A percentile compares a stretch with the other conserved stretches of the same genome.
Conservation (phyloP, 2,329 filamentous ascomycete genomes). For the Falciphora oryzae region DNA sequence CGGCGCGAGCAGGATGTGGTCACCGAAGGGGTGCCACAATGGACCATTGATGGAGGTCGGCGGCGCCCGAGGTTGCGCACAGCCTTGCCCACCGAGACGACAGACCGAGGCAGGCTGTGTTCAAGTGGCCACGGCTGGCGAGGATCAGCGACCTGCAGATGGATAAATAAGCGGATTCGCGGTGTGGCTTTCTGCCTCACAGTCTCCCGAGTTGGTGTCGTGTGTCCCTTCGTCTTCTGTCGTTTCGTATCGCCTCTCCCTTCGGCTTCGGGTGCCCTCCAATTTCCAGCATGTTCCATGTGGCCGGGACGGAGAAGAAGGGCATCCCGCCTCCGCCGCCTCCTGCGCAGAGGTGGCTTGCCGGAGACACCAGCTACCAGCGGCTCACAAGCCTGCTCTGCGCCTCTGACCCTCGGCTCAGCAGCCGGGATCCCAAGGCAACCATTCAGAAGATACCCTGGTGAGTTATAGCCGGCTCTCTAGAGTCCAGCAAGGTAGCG, state of each 20-base stretch:
- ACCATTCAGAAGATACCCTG: background rate
- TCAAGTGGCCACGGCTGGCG: too few relatives aligned
- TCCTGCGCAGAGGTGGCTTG: slow-evolving; percentile 6
- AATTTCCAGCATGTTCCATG: background rate
- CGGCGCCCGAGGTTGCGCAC: background rate
- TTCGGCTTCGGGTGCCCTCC: background rate
- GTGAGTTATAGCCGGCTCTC: background rate
- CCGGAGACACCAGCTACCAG: slow-evolving; percentile 16
- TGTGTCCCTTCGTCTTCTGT: background rate
- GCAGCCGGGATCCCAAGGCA: slow-evolving; percentile 18
- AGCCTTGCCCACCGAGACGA: background rate
- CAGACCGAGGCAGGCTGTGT: background rate
- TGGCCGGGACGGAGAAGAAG: background rate
- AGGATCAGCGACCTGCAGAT: background rate
- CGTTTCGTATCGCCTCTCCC: background rate
- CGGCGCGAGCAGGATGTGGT: background rate
- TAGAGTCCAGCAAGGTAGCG: background rate
- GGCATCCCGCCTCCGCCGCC: background rate
- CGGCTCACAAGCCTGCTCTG: slow-evolving; percentile 13
- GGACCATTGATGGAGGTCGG: background rate
- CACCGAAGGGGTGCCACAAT: too few relatives aligned
- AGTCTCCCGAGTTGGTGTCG: background rate
- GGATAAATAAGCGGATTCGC: background rate
- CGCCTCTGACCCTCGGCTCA: slow-evolving; percentile 17
- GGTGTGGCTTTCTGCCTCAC: background rate